A percentile compares a stretch with the other conserved stretches of the same genome.
These are phyloP conservation scores for Stagonosporopsis tanaceti DNA, from an alignment of 2,329 filamentous ascomycete species.

Conservation along the genomic window DNA sequence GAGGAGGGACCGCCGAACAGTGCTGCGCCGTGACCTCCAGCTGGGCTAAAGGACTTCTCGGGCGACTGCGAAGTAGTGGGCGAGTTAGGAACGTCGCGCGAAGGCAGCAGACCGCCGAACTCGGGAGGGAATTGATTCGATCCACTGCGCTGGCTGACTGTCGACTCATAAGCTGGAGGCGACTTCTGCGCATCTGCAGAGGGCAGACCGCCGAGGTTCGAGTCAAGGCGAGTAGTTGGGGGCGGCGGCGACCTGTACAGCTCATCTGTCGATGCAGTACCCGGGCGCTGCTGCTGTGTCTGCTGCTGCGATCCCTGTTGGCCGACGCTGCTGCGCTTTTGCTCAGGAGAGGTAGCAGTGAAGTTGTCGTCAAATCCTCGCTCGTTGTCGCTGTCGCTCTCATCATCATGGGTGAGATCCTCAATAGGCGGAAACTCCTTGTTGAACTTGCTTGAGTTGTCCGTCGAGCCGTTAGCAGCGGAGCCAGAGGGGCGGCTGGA, in stretches of 20 bases:
- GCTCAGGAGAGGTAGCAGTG: slow-evolving; percentile 65
- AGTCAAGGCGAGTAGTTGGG: slow-evolving; percentile 47
- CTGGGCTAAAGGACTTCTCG: slow-evolving; percentile 48
- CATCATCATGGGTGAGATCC: slow-evolving; percentile 81
- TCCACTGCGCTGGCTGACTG: slow-evolving; percentile 46
- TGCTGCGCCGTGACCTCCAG: slow-evolving; percentile 50
- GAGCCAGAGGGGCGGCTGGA: slow-evolving; percentile 60
- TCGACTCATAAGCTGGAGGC: slow-evolving; percentile 64
- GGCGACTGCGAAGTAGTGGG: slow-evolving; percentile 48
- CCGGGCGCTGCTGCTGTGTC: slow-evolving; percentile 37
- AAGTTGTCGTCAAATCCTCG: slow-evolving; percentile 93
- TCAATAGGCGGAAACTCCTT: slow-evolving; percentile 92
- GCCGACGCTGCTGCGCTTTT: slow-evolving; percentile 39
- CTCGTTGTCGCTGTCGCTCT: slow-evolving; percentile 76
- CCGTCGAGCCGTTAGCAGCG: slow-evolving; percentile 38
- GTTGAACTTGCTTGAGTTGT: slow-evolving; percentile 63
- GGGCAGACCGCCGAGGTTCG: slow-evolving; percentile 56
- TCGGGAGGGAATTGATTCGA: slow-evolving; percentile 62
- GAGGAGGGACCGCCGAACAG: slow-evolving; percentile 50
- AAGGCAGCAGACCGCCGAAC: slow-evolving; percentile 64
- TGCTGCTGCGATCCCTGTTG: slow-evolving; percentile 37
- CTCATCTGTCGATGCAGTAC: slow-evolving; percentile 40
- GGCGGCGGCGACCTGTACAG: slow-evolving; percentile 42
- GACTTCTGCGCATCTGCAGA: slow-evolving; percentile 64
- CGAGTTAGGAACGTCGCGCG: slow-evolving; percentile 61